phyloP scores from a whole-genome alignment of 1,284 basidiomycete species.

The Tranzscheliella williamsii region DNA sequence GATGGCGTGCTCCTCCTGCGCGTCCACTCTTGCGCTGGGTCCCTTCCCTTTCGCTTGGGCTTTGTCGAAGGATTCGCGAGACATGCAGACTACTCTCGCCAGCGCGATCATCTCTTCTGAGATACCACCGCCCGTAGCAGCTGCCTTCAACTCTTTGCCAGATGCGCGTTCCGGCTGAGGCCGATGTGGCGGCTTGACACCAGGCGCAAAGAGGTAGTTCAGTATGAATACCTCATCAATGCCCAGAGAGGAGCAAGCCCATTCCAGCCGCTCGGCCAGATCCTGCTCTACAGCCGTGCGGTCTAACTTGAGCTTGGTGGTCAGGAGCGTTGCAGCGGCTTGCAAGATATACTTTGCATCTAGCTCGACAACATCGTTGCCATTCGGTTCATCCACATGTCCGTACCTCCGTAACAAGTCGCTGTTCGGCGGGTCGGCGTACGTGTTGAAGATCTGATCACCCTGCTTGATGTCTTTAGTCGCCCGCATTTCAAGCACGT shows the following conservation, averaged over 20 bases:
- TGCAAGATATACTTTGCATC: slow-evolving; percentile 76
- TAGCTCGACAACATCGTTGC: slow-evolving; percentile 83
- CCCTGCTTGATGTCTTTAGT: slow-evolving; percentile 76
- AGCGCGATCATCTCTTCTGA: slow-evolving; percentile 74
- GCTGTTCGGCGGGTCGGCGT: slow-evolving; percentile 91
- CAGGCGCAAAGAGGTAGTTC: slow-evolving; percentile 48
- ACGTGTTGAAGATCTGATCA: slow-evolving; percentile 92
- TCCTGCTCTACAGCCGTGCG: slow-evolving; percentile 6
- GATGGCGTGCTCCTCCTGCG: slow-evolving; percentile 35
- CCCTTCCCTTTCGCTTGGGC: slow-evolving; percentile 72
- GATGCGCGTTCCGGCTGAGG: slow-evolving; percentile 20
- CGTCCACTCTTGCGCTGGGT: slow-evolving; percentile 74
- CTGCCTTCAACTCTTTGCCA: slow-evolving; percentile 30
- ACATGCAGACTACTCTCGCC: slow-evolving; percentile 70
- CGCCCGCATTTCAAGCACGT: slow-evolving; percentile 76
- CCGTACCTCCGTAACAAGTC: slow-evolving; percentile 91
- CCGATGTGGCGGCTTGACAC: slow-evolving; percentile 28
- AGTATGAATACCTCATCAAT: slow-evolving; percentile 54
- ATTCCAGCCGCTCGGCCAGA: slow-evolving; percentile 39
- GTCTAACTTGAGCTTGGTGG: background rate
- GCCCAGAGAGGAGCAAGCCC: slow-evolving; percentile 47
- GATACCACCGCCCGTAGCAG: slow-evolving; percentile 65
- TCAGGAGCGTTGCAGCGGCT: slow-evolving; percentile 14
- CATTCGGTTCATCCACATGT: slow-evolving; percentile 87
- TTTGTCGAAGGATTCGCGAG: slow-evolving; percentile 70